phyloP scores from a whole-genome alignment of 495 filamentous ascomycete species.

The Neurospora sp. region DNA sequence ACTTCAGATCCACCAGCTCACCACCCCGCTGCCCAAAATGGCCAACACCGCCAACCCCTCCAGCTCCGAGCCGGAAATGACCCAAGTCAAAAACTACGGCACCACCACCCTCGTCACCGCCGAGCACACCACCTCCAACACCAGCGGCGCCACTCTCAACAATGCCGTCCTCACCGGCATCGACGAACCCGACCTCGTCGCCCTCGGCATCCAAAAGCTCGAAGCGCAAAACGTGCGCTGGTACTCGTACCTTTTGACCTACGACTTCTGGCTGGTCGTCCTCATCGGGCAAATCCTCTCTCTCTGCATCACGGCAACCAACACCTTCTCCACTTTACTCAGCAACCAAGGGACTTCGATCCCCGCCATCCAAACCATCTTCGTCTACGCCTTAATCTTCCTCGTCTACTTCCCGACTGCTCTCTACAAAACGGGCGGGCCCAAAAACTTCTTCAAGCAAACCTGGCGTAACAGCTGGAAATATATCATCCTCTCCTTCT shows the following conservation, averaged over 20 bases:
- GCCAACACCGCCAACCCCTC: background rate
- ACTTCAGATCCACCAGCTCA: constrained; percentile 1
- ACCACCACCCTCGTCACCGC: constrained; percentile 1
- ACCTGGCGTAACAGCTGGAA: constrained; percentile 73
- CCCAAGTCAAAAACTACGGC: constrained; percentile 7
- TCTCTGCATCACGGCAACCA: constrained; percentile 79
- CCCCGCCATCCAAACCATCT: constrained; percentile 93
- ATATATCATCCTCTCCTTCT: constrained; percentile 84
- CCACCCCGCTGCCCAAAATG: constrained; percentile 9
- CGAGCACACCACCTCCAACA: constrained; percentile 12
- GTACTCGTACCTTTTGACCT: constrained; percentile 73
- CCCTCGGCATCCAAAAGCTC: constrained; percentile 32
- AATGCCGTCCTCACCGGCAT: background rate
- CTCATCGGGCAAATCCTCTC: constrained; percentile 77
- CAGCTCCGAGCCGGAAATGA: constrained; percentile 7
- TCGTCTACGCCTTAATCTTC: constrained; percentile 83
- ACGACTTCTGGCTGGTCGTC: constrained; percentile 79
- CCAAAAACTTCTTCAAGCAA: constrained; percentile 55
- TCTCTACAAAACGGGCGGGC: constrained; percentile 63
- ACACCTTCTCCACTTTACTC: constrained; percentile 78
- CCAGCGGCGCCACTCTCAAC: constrained; percentile 7
- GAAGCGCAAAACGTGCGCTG: constrained; percentile 46
- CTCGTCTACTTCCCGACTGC: constrained; percentile 75
- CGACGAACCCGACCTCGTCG: constrained; percentile 11
- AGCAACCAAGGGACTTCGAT: constrained; percentile 60